Evolutionary conservation across 768 basidiomycete species (phyloP).

Genomic region (Tulasnella sp.): DNA sequence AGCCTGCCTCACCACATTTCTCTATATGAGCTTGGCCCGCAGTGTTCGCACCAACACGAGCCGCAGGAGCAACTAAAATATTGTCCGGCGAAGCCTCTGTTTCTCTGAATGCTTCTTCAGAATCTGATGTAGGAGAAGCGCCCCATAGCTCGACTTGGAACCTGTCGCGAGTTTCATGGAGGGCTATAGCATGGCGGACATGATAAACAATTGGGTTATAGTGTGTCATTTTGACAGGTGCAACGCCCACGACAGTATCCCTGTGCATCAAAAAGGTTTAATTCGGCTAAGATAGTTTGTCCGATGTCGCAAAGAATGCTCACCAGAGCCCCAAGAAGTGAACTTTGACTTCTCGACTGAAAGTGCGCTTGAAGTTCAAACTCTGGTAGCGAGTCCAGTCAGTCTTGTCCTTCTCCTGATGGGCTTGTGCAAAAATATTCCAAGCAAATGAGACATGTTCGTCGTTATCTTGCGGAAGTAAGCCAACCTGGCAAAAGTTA

Average conservation of each 20-base stretch:
- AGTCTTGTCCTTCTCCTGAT: constrained; percentile 22
- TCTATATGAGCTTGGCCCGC: too few relatives aligned
- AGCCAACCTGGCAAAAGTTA: constrained; percentile 44
- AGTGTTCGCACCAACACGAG: too few relatives aligned
- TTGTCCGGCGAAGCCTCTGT: too few relatives aligned
- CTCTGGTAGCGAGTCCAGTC: constrained; percentile 15
- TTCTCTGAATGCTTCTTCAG: too few relatives aligned
- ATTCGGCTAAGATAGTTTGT: neutral
- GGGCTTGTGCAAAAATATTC: constrained; percentile 44
- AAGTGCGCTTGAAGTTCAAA: constrained; percentile 58
- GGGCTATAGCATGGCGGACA: constrained; percentile 23
- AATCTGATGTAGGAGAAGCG: too few relatives aligned
- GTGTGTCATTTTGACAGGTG: neutral
- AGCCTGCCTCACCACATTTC: too few relatives aligned
- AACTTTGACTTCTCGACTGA: constrained; percentile 46
- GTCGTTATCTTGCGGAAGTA: constrained; percentile 54
- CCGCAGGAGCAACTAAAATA: too few relatives aligned
- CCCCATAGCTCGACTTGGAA: constrained; percentile 21
- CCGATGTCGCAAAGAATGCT: constrained; percentile 5
- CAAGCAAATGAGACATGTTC: constrained; percentile 66
- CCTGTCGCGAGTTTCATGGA: constrained; percentile 22
- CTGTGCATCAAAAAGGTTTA: neutral
- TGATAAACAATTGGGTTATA: constrained; percentile 18
- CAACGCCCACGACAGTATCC: constrained; percentile 12
- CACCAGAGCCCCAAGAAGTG: constrained; percentile 74